Percentiles rank a stretch among this genome's conserved stretches.
Evolutionary conservation across 2,329 filamentous ascomycete species (phyloP).

Genomic region (Epichloe scottii): DNA sequence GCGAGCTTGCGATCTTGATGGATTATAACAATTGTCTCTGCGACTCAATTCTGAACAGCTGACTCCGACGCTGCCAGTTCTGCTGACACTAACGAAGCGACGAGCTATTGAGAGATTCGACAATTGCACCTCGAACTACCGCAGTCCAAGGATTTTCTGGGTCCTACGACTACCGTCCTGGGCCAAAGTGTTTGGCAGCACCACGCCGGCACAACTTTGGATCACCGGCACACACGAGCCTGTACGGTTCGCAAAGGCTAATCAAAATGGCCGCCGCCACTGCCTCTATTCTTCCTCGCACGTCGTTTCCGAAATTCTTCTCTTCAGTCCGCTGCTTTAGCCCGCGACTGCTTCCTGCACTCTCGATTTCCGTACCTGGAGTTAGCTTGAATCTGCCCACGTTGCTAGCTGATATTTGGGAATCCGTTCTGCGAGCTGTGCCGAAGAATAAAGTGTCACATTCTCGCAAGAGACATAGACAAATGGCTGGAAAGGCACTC

Average conservation of each 20-base stretch:
- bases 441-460: conserved; percentile 99
- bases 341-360: conserved; percentile 36
- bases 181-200: not conserved
- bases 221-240: not conserved
- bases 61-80: not conserved
- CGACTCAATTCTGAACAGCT: not conserved
- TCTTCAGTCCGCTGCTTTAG: conserved; percentile 31
- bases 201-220: too few relatives aligned
- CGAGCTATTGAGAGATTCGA: not conserved
- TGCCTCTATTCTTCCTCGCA: conserved; percentile 42
- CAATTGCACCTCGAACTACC: not conserved
- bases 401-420: conserved; percentile 77
- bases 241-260: not conserved
- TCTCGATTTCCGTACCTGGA: conserved; percentile 46
- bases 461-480: conserved; percentile 83
- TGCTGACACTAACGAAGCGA: not conserved
- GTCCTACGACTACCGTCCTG: not conserved
- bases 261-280: conserved; percentile 8
- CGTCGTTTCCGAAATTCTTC: conserved; percentile 30
- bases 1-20: conserved; percentile 11
- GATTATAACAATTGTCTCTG: not conserved
- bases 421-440: conserved; percentile 79
- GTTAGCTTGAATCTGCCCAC: conserved; percentile 43
- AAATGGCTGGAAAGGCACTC: conserved; percentile 89
- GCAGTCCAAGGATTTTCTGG: not conserved